These are phyloP conservation scores for Ustilago cynodontis DNA, from an alignment of 1,284 basidiomycete genomes.

Conservation along the genomic window DNA sequence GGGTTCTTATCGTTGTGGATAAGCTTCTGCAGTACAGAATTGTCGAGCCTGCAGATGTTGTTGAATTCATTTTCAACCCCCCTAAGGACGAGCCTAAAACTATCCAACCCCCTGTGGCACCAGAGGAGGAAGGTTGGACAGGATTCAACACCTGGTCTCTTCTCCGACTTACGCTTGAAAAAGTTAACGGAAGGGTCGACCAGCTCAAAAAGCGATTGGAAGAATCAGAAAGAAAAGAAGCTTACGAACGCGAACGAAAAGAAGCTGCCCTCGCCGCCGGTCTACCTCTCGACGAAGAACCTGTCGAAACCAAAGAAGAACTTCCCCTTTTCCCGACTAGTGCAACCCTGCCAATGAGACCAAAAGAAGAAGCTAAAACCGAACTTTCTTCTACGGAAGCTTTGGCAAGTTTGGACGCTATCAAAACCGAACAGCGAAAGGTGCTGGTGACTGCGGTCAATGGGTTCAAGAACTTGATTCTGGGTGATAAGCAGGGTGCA, in stretches of 20 bases:
- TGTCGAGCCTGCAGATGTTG: constrained; percentile 91
- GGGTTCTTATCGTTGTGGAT: constrained; percentile 81
- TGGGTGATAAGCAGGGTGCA: constrained; percentile 4
- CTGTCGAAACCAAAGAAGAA: not conserved
- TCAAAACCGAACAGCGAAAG: constrained; percentile 65
- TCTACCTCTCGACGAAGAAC: constrained; percentile 16
- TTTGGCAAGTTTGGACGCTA: constrained; percentile 53
- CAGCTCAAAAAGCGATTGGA: constrained; percentile 63
- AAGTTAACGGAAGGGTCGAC: constrained; percentile 67
- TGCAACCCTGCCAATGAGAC: constrained; percentile 37
- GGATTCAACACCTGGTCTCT: constrained; percentile 63
- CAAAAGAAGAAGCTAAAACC: constrained; percentile 21
- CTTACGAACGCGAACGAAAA: constrained; percentile 44
- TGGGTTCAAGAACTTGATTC: constrained; percentile 49
- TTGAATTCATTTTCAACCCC: constrained; percentile 82
- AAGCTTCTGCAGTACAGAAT: constrained; percentile 99
- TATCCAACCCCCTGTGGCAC: not conserved
- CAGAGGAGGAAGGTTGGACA: constrained; percentile 57
- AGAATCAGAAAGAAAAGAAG: constrained; percentile 46
- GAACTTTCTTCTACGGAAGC: constrained; percentile 49
- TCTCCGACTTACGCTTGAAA: constrained; percentile 64
- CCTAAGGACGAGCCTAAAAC: constrained; percentile 27
- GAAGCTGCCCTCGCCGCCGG: constrained; percentile 54
- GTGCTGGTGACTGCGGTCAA: constrained; percentile 56
- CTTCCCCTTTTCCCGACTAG: constrained; percentile 53